phyloP scores from a whole-genome alignment of 2,329 filamentous ascomycete species.

The Graphiopsis chlorocephala region DNA sequence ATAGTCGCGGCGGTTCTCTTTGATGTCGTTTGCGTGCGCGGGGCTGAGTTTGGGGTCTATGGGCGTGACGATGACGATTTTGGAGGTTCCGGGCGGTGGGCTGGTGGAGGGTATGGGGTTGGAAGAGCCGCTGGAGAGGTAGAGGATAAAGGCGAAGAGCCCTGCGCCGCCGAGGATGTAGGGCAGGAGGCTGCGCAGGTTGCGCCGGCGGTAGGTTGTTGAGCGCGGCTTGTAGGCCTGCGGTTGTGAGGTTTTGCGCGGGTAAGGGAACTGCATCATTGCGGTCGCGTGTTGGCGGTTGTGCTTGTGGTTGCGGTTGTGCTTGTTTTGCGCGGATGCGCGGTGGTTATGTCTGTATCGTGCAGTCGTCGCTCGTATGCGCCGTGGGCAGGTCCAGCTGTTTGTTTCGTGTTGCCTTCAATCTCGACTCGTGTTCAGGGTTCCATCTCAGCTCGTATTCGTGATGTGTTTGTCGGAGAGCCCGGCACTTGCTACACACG shows the following conservation, averaged over 20 bases:
- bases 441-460: conserved; percentile 13
- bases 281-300: conserved; percentile 21
- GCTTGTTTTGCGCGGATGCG: conserved; percentile 2
- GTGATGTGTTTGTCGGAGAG: not conserved
- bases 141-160: conserved; percentile 33
- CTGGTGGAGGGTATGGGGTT: conserved; percentile 19
- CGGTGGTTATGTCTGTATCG: not conserved
- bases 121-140: conserved; percentile 28
- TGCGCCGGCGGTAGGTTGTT: conserved; percentile 37
- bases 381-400: conserved; percentile 6
- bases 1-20: conserved; percentile 80
- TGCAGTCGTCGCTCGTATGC: conserved; percentile 3
- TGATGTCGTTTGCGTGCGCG: conserved; percentile 69
- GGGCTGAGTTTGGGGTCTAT: conserved; percentile 67
- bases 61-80: conserved; percentile 78
- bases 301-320: too few relatives aligned
- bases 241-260: conserved; percentile 77
- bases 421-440: conserved; percentile 4
- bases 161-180: conserved; percentile 40
- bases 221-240: conserved; percentile 65
- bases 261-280: conserved; percentile 82
- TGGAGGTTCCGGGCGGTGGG: conserved; percentile 44
- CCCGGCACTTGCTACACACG: not conserved
- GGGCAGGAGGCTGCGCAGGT: conserved; percentile 39
- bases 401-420: conserved; percentile 10